Conservation (phyloP, 192 early-diverging fungal species). For the Rhizoclosmatium sp. region DNA sequence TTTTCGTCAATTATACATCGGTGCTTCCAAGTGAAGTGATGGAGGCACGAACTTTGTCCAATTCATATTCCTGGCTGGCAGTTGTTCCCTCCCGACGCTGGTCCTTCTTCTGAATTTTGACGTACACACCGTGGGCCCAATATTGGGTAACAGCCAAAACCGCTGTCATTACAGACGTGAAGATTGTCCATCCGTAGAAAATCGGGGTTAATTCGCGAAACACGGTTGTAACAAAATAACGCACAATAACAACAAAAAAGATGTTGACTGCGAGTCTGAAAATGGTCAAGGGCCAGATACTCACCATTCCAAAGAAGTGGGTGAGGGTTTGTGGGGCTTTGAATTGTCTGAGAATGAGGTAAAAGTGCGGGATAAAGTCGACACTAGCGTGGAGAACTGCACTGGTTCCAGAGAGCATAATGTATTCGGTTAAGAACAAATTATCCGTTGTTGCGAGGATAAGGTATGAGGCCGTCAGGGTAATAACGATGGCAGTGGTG, state of each 20-base stretch:
- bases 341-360: background rate
- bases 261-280: background rate
- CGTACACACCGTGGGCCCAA: conserved; percentile 4
- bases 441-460: background rate
- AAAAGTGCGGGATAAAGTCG: background rate
- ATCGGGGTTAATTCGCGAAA: background rate
- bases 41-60: too few species aligned
- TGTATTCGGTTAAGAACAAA: background rate
- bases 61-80: too few species aligned
- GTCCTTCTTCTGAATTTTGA: background rate
- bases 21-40: too few species aligned
- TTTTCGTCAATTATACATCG: too few species aligned
- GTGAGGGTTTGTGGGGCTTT: background rate
- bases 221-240: background rate
- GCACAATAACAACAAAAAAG: background rate
- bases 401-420: background rate
- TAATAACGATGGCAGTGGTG: background rate
- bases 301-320: background rate
- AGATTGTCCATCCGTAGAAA: background rate
- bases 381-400: background rate
- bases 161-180: background rate
- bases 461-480: background rate
- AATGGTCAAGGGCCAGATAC: background rate
- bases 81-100: background rate
- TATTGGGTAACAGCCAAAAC: background rate